Base-by-base conservation (phyloP, 495 filamentous ascomycete species). In the Hamigera avellanea region DNA sequence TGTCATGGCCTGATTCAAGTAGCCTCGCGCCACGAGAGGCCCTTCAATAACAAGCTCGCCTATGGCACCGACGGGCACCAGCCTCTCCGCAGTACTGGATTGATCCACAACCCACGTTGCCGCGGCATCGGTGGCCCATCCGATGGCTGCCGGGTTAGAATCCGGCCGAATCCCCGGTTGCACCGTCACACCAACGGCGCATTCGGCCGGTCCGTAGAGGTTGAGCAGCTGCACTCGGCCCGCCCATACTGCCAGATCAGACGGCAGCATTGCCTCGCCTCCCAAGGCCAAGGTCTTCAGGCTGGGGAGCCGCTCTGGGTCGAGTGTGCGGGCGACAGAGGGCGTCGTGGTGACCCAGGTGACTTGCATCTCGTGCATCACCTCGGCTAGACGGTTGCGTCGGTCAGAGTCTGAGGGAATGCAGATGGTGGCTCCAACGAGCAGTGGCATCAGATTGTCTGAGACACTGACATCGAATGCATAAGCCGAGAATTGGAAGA, bases 381-480 rank as follows among this genome's bases (percentile, higher is more conserved):
- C 39, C 2, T 33, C 39, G 6, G 42, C 34, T 8, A 68, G 37
- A 37, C 59, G 41, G 41, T 61, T 56, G 2, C 49, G 19, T 33
- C 60, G 6, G 49, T 55, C 36, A 59, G 59, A 48, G 21, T 73
- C 69, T 1, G 62, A 64, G 0, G 70, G 70, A n/a, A 75, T 62
- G 51, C 69, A 75, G 6, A 76, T 47, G 21, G 62, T 68, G 10
- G 57, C 72, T 6, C 69, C 71, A 3, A 47, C 42, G 2, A 54
- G 49, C 4, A 75, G 42, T 0, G 69, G 67, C 32, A 56, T 62
- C 3, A 70, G 44, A 44, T 73, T 71, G 35, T 69, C 65, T 39
- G 57, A 53, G 31, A 70, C 61, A 32, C 55, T 57, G 5, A 64
- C 65, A 37, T 74, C 71, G 33, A 73, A 74, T 10, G 61, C 52